phyloP scores from a whole-genome alignment of 1,284 basidiomycete species.

The Xerocomus amazonicus region DNA sequence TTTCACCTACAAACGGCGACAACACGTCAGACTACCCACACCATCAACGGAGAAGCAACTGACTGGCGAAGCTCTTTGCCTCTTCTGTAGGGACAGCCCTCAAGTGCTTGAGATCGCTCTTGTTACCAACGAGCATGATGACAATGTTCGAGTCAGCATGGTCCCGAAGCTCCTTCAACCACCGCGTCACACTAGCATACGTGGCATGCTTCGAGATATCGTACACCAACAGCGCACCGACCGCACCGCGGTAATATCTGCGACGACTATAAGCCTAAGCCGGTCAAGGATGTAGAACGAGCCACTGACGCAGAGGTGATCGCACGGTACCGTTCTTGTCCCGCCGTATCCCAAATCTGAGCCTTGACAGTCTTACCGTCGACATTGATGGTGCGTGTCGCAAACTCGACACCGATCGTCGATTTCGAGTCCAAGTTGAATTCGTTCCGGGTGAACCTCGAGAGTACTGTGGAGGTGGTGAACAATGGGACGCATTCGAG shows the following conservation, averaged over 20 bases:
- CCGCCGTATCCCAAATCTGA: conserved; percentile 99
- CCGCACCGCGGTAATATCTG: conserved; percentile 98
- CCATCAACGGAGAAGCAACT: conserved; percentile 32
- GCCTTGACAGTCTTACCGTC: conserved; percentile 98
- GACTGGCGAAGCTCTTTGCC: conserved; percentile 82
- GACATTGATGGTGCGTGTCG: conserved; percentile 91
- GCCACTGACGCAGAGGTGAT: conserved; percentile 89
- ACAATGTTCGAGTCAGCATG: conserved; percentile 93
- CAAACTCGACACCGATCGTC: conserved; percentile 99
- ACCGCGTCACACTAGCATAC: conserved; percentile 93
- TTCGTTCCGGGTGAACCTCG: conserved; percentile 98
- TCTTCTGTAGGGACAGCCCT: conserved; percentile 96
- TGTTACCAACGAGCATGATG: conserved; percentile 94
- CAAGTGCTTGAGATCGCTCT: conserved; percentile 97
- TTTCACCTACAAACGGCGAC: conserved; percentile 46
- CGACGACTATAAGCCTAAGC: conserved; percentile 1
- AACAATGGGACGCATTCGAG: neutral
- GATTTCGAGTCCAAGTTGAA: conserved; percentile 99
- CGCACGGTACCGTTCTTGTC: conserved; percentile 97
- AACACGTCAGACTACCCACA: neutral
- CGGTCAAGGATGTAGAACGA: neutral
- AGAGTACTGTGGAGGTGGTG: conserved; percentile 54
- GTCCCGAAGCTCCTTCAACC: conserved; percentile 97
- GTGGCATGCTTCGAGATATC: conserved; percentile 95
- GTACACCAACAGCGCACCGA: conserved; percentile 89